Evolutionary conservation across 2,329 filamentous ascomycete species (phyloP).

Genomic region (Calonectria fujianensis): DNA sequence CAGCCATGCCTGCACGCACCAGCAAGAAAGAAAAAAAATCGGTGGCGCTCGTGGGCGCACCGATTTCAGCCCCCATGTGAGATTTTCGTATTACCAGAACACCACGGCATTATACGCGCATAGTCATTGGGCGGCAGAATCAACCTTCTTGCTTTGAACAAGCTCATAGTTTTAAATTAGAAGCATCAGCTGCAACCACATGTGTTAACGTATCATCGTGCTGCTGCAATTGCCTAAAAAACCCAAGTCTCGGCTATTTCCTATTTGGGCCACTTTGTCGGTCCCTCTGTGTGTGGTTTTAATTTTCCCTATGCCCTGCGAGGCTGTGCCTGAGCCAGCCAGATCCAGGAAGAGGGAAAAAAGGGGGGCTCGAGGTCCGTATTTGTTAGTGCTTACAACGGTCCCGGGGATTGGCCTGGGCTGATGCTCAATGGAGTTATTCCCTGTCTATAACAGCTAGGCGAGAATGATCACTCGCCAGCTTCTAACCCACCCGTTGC

Average conservation of each 20-base stretch:
- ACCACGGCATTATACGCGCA: too few relatives aligned
- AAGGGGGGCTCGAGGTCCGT: not conserved
- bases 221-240: not conserved
- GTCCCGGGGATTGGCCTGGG: not conserved
- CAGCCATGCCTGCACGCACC: not conserved
- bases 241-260: not conserved
- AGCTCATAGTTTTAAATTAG: not conserved
- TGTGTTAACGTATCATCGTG: slow-evolving; percentile 2
- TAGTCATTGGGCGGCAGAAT: not conserved
- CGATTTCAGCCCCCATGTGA: not conserved
- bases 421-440: not conserved
- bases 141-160: not conserved
- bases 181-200: slow-evolving; percentile 3
- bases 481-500: not conserved
- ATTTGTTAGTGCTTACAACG: slow-evolving; percentile 10
- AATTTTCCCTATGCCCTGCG: not conserved
- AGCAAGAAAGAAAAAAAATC: not conserved
- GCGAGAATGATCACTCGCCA: slow-evolving; percentile 10
- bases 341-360: not conserved
- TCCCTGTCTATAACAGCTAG: not conserved
- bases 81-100: not conserved
- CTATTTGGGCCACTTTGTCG: not conserved
- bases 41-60: not conserved
- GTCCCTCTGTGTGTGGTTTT: not conserved
- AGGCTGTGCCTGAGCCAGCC: slow-evolving; percentile 3